Conservation (phyloP, 176 grass and related monocot species). For the Oryza meridionalis region DNA sequence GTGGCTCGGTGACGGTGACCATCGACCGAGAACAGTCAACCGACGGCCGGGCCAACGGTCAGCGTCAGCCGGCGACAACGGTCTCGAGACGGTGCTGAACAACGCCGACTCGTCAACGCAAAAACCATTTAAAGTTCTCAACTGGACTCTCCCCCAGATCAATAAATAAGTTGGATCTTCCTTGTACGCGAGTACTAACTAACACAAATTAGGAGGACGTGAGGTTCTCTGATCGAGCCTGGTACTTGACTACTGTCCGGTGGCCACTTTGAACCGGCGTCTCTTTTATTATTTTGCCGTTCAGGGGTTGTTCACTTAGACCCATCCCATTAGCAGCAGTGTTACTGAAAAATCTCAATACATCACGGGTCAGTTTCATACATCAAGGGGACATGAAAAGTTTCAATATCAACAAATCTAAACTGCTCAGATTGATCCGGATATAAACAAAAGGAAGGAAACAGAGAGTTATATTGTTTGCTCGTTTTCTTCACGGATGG, state of each 20-base stretch:
- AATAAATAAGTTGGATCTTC: too few species aligned
- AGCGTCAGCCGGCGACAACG: neutral
- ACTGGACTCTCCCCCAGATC: neutral
- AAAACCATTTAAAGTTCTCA: neutral
- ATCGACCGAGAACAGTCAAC: neutral
- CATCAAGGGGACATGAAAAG: neutral
- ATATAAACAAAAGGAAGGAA: neutral
- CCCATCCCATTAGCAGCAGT: neutral
- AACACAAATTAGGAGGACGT: neutral
- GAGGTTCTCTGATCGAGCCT: neutral
- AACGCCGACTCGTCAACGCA: neutral
- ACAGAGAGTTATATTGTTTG: neutral
- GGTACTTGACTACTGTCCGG: neutral
- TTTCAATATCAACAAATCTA: neutral
- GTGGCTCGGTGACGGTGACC: neutral
- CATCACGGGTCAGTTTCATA: neutral
- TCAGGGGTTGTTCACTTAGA: neutral
- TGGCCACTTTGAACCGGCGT: neutral
- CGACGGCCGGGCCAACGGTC: neutral
- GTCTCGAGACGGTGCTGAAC: neutral
- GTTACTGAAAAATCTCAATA: neutral
- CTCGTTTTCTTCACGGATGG: neutral
- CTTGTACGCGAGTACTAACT: neutral
- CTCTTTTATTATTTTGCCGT: neutral
- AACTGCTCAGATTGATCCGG: neutral